A percentile compares a stretch with the other conserved stretches of the same genome.
Conservation (phyloP, 208 protist genomes). For the Crithidia fasciculata region DNA sequence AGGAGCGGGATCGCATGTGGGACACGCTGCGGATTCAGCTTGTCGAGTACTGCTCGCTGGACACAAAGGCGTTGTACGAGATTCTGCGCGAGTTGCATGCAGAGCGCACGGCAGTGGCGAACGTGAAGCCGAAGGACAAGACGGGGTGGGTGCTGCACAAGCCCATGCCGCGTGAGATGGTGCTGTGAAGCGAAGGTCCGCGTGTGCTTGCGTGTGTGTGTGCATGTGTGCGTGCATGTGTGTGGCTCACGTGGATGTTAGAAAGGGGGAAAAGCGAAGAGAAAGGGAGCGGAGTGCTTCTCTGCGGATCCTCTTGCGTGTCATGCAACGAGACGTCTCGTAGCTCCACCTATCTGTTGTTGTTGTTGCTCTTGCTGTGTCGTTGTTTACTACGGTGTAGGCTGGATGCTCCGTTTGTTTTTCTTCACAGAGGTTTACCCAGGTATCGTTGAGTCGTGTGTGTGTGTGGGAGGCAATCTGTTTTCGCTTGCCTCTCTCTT, state of each 20-base stretch:
- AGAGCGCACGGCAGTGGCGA: constrained; percentile 56
- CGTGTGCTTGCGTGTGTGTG: neutral
- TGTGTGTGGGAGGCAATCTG: too few relatives aligned
- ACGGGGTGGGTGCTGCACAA: constrained; percentile 80
- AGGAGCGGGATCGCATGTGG: constrained; percentile 75
- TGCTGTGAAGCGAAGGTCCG: constrained; percentile 27
- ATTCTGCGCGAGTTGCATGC: constrained; percentile 87
- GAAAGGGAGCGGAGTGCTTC: too few relatives aligned
- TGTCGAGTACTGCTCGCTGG: constrained; percentile 91
- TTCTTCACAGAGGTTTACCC: too few relatives aligned
- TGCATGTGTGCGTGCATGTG: neutral
- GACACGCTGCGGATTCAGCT: constrained; percentile 82
- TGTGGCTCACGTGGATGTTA: too few relatives aligned
- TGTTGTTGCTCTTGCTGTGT: neutral
- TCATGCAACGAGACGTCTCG: neutral
- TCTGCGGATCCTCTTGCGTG: neutral
- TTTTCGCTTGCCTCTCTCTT: too few relatives aligned
- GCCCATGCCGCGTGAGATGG: constrained; percentile 62
- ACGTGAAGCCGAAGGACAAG: constrained; percentile 65
- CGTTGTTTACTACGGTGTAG: neutral
- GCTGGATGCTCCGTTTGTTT: neutral
- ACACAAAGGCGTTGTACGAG: constrained; percentile 88
- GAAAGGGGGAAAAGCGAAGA: too few relatives aligned
- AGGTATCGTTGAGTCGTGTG: too few relatives aligned
- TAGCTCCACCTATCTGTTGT: neutral